phyloP scores from a whole-genome alignment of 805 yeast genomes.

The Candida ponderosae region DNA sequence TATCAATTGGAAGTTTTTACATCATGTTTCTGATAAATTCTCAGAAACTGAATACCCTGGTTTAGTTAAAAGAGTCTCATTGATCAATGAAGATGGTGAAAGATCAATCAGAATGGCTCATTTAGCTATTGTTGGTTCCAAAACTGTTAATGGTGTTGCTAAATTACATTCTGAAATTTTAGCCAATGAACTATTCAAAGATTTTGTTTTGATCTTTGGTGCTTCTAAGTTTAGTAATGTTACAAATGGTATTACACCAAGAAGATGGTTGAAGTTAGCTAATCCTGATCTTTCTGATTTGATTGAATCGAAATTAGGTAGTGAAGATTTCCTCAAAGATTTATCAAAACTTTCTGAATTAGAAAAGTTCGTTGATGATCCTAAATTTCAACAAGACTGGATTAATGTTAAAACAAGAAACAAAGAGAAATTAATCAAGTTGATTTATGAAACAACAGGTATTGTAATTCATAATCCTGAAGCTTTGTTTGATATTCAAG shows the following conservation, averaged over 20 bases:
- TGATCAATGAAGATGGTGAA: conserved; percentile 75
- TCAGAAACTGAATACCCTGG: conserved; percentile 55
- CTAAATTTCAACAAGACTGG: conserved; percentile 65
- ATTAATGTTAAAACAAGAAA: conserved; percentile 59
- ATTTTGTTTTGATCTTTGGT: conserved; percentile 81
- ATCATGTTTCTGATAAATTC: conserved; percentile 65
- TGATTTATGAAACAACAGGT: conserved; percentile 56
- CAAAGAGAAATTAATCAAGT: conserved; percentile 56
- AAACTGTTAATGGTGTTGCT: conserved; percentile 92
- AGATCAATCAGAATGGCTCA: conserved; percentile 90
- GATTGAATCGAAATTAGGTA: conserved; percentile 64
- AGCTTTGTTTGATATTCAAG: conserved; percentile 84
- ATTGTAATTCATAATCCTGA: conserved; percentile 54
- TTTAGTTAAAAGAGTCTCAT: conserved; percentile 62
- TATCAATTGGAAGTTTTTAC: conserved; percentile 72
- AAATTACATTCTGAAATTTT: conserved; percentile 89
- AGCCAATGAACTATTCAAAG: conserved; percentile 82
- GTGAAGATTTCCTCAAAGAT: conserved; percentile 61
- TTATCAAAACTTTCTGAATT: conserved; percentile 58
- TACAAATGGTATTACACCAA: conserved; percentile 92
- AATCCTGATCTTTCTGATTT: conserved; percentile 74
- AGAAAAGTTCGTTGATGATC: conserved; percentile 60
- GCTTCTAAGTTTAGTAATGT: conserved; percentile 80
- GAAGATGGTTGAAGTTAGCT: conserved; percentile 94
- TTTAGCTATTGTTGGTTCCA: conserved; percentile 87